Percentiles rank a stretch among this genome's conserved stretches.
These are phyloP conservation scores for Puccinia triticina DNA, from an alignment of 1,284 basidiomycete species.

Conservation along the genomic window DNA sequence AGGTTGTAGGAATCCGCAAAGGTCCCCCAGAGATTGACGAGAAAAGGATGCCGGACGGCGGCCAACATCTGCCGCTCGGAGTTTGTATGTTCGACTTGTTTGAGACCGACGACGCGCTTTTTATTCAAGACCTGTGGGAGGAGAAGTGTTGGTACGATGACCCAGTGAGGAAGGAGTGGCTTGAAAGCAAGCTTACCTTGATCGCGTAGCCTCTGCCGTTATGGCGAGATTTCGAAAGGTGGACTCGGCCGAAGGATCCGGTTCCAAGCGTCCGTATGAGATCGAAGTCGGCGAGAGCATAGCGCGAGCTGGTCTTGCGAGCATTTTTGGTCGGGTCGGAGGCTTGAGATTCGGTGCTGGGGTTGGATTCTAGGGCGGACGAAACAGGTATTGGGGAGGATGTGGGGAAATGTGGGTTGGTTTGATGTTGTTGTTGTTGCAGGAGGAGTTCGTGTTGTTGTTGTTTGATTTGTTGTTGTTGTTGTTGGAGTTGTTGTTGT, in stretches of 20 bases:
- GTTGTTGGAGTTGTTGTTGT: too few species aligned
- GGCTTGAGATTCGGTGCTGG: slow-evolving; percentile 6
- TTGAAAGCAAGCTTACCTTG: slow-evolving; percentile 60
- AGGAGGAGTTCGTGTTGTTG: not conserved
- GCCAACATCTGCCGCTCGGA: slow-evolving; percentile 64
- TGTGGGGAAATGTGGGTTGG: not conserved
- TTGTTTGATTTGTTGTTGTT: slow-evolving; percentile 25
- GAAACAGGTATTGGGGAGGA: not conserved
- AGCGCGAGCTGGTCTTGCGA: slow-evolving; percentile 64
- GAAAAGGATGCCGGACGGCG: not conserved
- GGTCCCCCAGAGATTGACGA: slow-evolving; percentile 28
- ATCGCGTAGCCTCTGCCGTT: slow-evolving; percentile 6
- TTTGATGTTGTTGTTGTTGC: slow-evolving; percentile 7
- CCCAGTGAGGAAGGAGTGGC: too few species aligned
- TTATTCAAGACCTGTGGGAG: slow-evolving; percentile 60
- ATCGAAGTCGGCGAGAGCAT: slow-evolving; percentile 55
- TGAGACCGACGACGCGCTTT: slow-evolving; percentile 64
- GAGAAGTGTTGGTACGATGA: too few species aligned
- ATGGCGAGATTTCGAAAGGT: not conserved
- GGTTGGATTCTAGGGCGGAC: slow-evolving; percentile 4
- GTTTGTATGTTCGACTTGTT: slow-evolving; percentile 67
- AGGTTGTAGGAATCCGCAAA: slow-evolving; percentile 64
- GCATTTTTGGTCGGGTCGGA: slow-evolving; percentile 55
- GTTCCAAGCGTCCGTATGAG: slow-evolving; percentile 24
- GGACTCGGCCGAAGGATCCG: not conserved